Conservation (phyloP, 2,329 filamentous ascomycete species). For the Pestalotiopsis sp. region DNA sequence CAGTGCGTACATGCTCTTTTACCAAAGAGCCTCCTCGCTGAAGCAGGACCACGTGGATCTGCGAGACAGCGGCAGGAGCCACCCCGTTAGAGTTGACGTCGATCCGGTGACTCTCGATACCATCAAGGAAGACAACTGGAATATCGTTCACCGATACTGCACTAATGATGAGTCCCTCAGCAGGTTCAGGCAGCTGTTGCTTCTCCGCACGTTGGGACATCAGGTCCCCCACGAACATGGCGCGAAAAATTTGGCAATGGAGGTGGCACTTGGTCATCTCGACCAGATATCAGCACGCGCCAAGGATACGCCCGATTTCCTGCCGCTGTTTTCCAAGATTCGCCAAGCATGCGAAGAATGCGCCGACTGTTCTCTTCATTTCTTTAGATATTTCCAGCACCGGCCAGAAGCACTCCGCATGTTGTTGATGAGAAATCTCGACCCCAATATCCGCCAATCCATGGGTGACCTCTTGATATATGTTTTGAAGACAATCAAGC, state of each 20-base stretch:
- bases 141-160: slow-evolving; percentile 75
- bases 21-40: slow-evolving; percentile 76
- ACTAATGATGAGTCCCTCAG: slow-evolving; percentile 75
- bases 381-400: slow-evolving; percentile 62
- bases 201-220: slow-evolving; percentile 57
- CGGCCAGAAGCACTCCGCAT: slow-evolving; percentile 63
- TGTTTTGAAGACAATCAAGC: slow-evolving; percentile 56
- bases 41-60: slow-evolving; percentile 53
- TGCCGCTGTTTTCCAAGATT: slow-evolving; percentile 53
- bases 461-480: slow-evolving; percentile 53
- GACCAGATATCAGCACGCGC: slow-evolving; percentile 75
- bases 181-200: slow-evolving; percentile 65
- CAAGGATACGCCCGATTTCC: slow-evolving; percentile 68
- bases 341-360: slow-evolving; percentile 52
- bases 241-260: slow-evolving; percentile 53
- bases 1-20: slow-evolving; percentile 98
- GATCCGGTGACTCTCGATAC: slow-evolving; percentile 52
- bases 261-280: slow-evolving; percentile 64
- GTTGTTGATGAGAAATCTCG: slow-evolving; percentile 64
- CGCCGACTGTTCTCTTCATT: slow-evolving; percentile 57
- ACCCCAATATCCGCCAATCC: slow-evolving; percentile 56
- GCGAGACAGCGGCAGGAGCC: slow-evolving; percentile 33
- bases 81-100: slow-evolving; percentile 49
- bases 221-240: slow-evolving; percentile 52
- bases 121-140: slow-evolving; percentile 73